Percentiles rank a stretch among this genome's conserved stretches.
phyloP scores from a whole-genome alignment of 352 stramenopile genomes.

The Pythium dissotocum region DNA sequence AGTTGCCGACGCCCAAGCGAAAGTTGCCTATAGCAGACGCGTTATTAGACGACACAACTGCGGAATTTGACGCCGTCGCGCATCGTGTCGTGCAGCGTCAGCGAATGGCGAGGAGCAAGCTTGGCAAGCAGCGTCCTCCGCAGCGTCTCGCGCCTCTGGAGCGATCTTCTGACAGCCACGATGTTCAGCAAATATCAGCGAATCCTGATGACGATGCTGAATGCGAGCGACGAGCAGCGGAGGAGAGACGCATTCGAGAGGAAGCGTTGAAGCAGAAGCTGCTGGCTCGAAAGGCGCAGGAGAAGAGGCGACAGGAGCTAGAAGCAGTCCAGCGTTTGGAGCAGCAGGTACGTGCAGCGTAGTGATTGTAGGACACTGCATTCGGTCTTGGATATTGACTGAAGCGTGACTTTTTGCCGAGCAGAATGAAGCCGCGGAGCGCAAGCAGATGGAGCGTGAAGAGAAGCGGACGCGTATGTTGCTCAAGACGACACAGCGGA shows the following conservation, averaged over 20 bases:
- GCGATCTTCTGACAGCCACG: not conserved
- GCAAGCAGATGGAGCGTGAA: constrained; percentile 71
- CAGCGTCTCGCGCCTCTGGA: constrained; percentile 16
- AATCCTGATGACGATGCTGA: not conserved
- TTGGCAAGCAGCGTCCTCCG: constrained; percentile 12
- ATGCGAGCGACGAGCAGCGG: not conserved
- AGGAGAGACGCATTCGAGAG: constrained; percentile 10
- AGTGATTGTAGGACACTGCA: not conserved
- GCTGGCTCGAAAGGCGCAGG: constrained; percentile 7
- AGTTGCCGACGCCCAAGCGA: constrained; percentile 1
- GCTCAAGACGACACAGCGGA: constrained; percentile 57
- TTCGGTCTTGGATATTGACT: not conserved
- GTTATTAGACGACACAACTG: not conserved
- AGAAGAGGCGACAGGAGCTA: constrained; percentile 17
- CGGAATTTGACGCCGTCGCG: constrained; percentile 1
- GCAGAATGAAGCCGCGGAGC: constrained; percentile 58
- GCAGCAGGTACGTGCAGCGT: constrained; percentile 27
- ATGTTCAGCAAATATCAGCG: not conserved
- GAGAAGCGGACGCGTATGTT: constrained; percentile 60
- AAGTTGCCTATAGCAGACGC: not conserved
- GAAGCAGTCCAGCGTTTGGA: constrained; percentile 1
- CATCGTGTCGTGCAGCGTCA: constrained; percentile 13
- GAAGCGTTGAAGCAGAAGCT: constrained; percentile 11
- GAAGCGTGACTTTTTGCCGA: not conserved
- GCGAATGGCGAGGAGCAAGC: constrained; percentile 14